phyloP scores from a whole-genome alignment of 306 rosid species.

The Pyrus pyrifolia region DNA sequence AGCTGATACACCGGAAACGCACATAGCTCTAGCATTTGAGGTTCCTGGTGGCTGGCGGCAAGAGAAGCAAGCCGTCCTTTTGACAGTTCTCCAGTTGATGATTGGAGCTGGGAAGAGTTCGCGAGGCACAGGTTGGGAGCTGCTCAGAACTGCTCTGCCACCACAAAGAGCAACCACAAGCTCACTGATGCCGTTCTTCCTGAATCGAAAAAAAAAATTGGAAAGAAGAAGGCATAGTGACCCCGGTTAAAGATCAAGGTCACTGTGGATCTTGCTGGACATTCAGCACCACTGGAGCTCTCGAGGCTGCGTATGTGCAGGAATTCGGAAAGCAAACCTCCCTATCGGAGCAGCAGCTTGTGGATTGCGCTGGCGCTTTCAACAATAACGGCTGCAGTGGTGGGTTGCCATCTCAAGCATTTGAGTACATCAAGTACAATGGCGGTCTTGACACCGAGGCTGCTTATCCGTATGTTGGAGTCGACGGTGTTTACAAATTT shows the following conservation, averaged over 20 bases:
- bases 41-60: conserved; percentile 95
- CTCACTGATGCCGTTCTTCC: conserved; percentile 56
- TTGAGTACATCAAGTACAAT: conserved; percentile 80
- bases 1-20: conserved; percentile 64
- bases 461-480: no score
- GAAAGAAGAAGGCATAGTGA: conserved; percentile 76
- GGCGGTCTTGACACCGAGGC: conserved; percentile 89
- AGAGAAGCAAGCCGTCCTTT: conserved; percentile 76
- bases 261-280: conserved; percentile 68
- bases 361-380: conserved; percentile 86
- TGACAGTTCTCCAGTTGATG: conserved; percentile 93
- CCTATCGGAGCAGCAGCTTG: conserved; percentile 96
- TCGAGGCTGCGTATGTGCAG: conserved; percentile 85
- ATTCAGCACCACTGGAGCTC: conserved; percentile 84
- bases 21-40: conserved; percentile 95
- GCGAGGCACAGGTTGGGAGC: conserved; percentile 63
- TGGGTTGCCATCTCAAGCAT: conserved; percentile 96
- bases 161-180: conserved; percentile 60
- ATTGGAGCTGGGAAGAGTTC: conserved; percentile 97
- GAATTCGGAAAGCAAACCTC: conserved; percentile 58
- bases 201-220: conserved; percentile 68
- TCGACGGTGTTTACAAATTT: no score
- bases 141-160: conserved; percentile 96
- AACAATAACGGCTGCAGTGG: conserved; percentile 85
- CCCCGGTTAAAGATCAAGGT: conserved; percentile 80